Conservation (phyloP, 2,329 filamentous ascomycete genomes). For the Xylariaceae sp. region DNA sequence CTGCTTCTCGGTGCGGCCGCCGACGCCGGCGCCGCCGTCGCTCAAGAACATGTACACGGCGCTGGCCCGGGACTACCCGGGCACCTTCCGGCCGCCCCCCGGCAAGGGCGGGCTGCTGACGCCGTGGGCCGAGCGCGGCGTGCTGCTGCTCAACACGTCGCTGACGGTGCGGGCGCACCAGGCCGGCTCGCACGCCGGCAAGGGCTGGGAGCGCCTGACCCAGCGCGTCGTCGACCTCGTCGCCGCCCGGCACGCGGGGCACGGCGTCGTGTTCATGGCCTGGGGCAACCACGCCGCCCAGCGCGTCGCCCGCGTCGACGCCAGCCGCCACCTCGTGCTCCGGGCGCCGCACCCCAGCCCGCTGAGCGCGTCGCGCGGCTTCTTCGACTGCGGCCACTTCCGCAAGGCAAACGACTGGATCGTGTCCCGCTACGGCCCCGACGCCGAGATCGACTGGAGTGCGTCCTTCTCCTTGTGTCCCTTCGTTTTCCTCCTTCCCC, state of each 20-base stretch:
- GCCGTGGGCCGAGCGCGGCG: conserved; percentile 88
- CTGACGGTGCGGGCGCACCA: conserved; percentile 87
- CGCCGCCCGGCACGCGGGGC: conserved; percentile 62
- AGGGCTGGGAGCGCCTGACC: conserved; percentile 90
- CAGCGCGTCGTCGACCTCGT: conserved; percentile 87
- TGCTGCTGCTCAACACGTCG: conserved; percentile 90
- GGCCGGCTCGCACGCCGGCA: conserved; percentile 75
- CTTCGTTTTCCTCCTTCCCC: too few species aligned
- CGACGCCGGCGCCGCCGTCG: conserved; percentile 80
- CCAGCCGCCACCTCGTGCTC: conserved; percentile 69
- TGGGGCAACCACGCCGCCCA: conserved; percentile 85
- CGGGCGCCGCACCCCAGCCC: conserved; percentile 88
- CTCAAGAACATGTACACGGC: conserved; percentile 90
- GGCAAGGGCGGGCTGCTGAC: conserved; percentile 76
- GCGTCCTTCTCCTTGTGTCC: too few species aligned
- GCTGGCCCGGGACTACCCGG: conserved; percentile 80
- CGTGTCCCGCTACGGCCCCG: conserved; percentile 65
- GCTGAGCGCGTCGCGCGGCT: conserved; percentile 75
- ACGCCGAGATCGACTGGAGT: conserved; percentile 82
- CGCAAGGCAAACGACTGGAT: conserved; percentile 81
- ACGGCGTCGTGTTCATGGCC: conserved; percentile 87
- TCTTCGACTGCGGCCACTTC: conserved; percentile 78
- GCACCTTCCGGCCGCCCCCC: conserved; percentile 61
- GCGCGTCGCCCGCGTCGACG: conserved; percentile 67
- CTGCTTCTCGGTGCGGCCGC: conserved; percentile 88